Base-by-base conservation (phyloP, 2,329 filamentous ascomycete genomes). In the Daldinia sp. region DNA sequence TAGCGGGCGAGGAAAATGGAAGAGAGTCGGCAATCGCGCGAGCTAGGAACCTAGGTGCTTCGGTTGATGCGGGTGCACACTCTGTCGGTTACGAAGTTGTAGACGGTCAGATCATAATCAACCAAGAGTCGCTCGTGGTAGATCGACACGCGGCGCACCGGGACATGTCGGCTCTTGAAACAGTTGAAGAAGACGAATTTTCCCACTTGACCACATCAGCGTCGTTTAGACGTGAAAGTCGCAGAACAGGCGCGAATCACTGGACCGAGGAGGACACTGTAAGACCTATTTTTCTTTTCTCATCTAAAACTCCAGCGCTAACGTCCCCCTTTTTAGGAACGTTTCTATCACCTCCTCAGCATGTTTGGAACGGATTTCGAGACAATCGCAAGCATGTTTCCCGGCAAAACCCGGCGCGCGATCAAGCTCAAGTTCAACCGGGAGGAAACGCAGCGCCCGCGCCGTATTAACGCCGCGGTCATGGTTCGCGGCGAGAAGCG, bases 311-410 rank as follows among this genome's bases (percentile, higher is more conserved):
- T 4, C 35, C 6, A 7, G 6, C 42, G 46, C 50, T 67, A 60
- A 67, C 57, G 30, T n/a, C 4, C 3, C 23, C 1, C 30, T 7
- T 18, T 7, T 42, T 39, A 71, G 3, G 90, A 92, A 62, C 83
- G 88, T 50, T 96, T 96, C 81, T 96, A 94, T 82, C 86, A 90
- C 30, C 90, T 89, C 0, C 84, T 97, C 1, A 82, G 85, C 64
- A 92, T 91, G 85, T 94, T 93, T 75, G 93, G 93, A 63, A 95
- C 92, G 1, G 92, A 95, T 77, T 97, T 96, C 76, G 87, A 90
- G 77, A 92, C 93, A 80, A 94, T 97, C 73, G 86, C 88, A 66
- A 88, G 88, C 73, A 89, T 94, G 86, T 94, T 97, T 75, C 87
- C 89, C 0, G 86, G 87, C 70, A 89, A 91, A 75, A 91, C 87